A percentile compares a stretch with the other conserved stretches of the same genome.
Conservation (phyloP, 176 grass and related monocot species). For the Eremochloa ophiuroides region DNA sequence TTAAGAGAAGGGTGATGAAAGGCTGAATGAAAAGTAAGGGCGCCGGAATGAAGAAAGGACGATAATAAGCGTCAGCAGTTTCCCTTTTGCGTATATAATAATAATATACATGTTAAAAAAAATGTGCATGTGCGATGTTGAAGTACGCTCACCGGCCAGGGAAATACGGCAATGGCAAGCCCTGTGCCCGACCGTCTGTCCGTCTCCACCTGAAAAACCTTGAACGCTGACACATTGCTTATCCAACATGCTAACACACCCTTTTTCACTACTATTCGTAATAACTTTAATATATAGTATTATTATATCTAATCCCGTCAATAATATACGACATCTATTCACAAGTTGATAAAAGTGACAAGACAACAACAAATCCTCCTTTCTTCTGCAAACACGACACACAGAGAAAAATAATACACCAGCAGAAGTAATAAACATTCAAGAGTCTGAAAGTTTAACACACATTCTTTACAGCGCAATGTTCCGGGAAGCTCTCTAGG, state of each 20-base stretch:
- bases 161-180: constrained; percentile 6
- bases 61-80: neutral
- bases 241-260: neutral
- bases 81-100: neutral
- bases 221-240: neutral
- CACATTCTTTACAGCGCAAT: neutral
- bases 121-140: neutral
- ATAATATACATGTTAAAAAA: too few species aligned
- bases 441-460: neutral
- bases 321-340: neutral
- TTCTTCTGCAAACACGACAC: neutral
- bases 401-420: too few species aligned
- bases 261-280: neutral
- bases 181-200: neutral
- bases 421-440: too few species aligned
- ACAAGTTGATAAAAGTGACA: neutral
- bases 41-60: neutral
- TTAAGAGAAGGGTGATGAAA: neutral
- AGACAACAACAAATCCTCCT: neutral
- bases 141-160: neutral
- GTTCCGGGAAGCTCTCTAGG: neutral
- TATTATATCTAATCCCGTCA: neutral
- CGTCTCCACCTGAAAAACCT: neutral
- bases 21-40: neutral
- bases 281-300: neutral